Evolutionary conservation across 2,329 filamentous ascomycete genomes (phyloP).

Genomic region (Sclerotiophoma versabilis): DNA sequence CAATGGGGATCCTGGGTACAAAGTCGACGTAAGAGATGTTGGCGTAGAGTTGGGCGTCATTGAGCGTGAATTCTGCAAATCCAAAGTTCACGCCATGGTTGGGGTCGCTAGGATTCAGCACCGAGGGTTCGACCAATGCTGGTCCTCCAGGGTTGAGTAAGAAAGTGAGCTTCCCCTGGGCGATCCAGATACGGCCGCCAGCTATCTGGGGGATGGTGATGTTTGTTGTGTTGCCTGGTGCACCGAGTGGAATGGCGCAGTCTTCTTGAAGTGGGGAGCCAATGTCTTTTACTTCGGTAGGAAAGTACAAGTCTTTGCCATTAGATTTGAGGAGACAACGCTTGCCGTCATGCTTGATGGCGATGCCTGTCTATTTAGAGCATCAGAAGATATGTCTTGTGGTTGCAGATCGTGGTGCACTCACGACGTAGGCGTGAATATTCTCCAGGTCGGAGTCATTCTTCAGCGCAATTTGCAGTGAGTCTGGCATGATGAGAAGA

Average conservation of each 20-base stretch:
- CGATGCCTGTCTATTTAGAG: conserved; percentile 5
- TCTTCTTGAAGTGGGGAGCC: conserved; percentile 13
- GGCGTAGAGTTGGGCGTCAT: conserved; percentile 12
- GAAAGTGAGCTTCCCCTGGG: conserved; percentile 12
- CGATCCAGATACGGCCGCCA: conserved; percentile 14
- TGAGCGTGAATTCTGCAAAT: conserved; percentile 12
- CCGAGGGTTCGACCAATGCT: conserved; percentile 12
- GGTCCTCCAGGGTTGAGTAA: conserved; percentile 14
- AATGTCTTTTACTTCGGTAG: conserved; percentile 17
- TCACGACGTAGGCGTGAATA: conserved; percentile 14
- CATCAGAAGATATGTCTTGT: not conserved
- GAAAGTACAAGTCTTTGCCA: conserved; percentile 13
- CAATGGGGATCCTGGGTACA: conserved; percentile 10
- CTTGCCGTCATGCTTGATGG: conserved; percentile 15
- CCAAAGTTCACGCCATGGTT: conserved; percentile 15
- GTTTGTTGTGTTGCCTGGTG: conserved; percentile 11
- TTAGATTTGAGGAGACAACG: conserved; percentile 13
- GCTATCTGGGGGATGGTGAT: conserved; percentile 16
- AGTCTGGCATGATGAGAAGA: conserved; percentile 12
- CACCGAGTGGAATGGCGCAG: conserved; percentile 14
- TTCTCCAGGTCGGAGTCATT: conserved; percentile 13
- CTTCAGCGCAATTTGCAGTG: conserved; percentile 14
- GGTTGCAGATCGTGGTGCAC: not conserved
- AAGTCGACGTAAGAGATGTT: conserved; percentile 17
- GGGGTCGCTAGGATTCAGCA: conserved; percentile 13